phyloP scores from a whole-genome alignment of 768 basidiomycete genomes.

The Termitomyces sp. region DNA sequence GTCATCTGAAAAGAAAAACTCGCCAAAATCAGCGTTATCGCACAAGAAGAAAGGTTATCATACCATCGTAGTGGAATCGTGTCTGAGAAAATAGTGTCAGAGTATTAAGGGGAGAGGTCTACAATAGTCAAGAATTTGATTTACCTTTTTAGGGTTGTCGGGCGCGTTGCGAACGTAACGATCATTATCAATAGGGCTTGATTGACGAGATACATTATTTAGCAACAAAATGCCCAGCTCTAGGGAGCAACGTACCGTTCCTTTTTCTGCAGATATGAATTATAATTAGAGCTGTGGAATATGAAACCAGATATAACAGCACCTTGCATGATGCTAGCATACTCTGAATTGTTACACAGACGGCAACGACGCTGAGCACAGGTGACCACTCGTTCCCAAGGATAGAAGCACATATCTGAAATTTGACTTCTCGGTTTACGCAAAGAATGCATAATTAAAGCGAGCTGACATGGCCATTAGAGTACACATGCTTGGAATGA shows the following conservation, averaged over 20 bases:
- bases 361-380: constrained; percentile 75
- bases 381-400: constrained; percentile 90
- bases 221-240: neutral
- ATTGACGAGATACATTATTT: neutral
- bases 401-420: constrained; percentile 85
- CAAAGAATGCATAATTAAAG: neutral
- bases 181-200: constrained; percentile 80
- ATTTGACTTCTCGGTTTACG: constrained; percentile 4
- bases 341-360: constrained; percentile 85
- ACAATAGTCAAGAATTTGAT: constrained; percentile 11
- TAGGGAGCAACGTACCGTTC: constrained; percentile 52
- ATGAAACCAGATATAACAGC: constrained; percentile 2
- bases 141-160: constrained; percentile 83
- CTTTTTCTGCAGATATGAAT: constrained; percentile 29
- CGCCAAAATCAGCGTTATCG: neutral
- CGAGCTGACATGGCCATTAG: constrained; percentile 73
- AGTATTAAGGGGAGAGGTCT: neutral
- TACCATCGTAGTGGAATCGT: constrained; percentile 79
- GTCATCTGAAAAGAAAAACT: constrained; percentile 42
- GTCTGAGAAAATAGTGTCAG: constrained; percentile 42
- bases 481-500: constrained; percentile 70
- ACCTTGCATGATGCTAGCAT: constrained; percentile 95
- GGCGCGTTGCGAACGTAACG: constrained; percentile 76
- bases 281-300: neutral
- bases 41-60: constrained; percentile 16